Evolutionary conservation across 306 rosid species (phyloP), one percentile per base, ranked within the genome.

Genomic region (Hippophae tibetana): DNA sequence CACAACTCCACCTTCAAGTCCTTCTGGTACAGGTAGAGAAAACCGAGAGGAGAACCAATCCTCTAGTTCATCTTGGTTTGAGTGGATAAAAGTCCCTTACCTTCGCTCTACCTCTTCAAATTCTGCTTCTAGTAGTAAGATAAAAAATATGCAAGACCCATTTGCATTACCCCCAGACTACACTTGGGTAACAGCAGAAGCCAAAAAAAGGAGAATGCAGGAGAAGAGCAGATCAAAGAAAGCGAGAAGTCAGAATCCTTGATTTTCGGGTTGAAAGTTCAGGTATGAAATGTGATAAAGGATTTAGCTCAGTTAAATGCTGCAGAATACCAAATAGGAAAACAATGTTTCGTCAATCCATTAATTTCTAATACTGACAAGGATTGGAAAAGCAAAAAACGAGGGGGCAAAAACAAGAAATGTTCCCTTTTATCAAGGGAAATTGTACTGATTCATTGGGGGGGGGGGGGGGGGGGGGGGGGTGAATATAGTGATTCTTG

Each of bases 41-140:
- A 92, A 95, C 76, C 97, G 94, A 5, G 54, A 74, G 1, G 61
- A 18, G 12, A 43, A 76, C n/a, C 55, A 72, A 13, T 61, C 69
- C 48, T 69, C 89, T 0, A 69, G 84, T 57, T 82, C 96, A 0
- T 90, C 99, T 63, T 93, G 97, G 99, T 88, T 88, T 80, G 95
- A 88, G 81, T 93, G 99, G 99, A 88, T 88, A 48, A 86, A 82
- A 69, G 94, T 85, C 44, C 97, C 99, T 10, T 93, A 83, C 73
- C 80, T 73, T 46, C 84, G 94, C 9, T 66, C 95, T 10, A 71
- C 81, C 68, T 61, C 86, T 11, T 86, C 82, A 0, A 41, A 82
- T 0, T 14, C 79, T 52, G 67, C 82, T 67, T 87, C 94, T 47
- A 77, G 86, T 78, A 82, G 83, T 58, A 82, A 85, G 82, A 88